phyloP scores from a whole-genome alignment of 202 grass and related monocot genomes.

The Carex sylvatica region DNA sequence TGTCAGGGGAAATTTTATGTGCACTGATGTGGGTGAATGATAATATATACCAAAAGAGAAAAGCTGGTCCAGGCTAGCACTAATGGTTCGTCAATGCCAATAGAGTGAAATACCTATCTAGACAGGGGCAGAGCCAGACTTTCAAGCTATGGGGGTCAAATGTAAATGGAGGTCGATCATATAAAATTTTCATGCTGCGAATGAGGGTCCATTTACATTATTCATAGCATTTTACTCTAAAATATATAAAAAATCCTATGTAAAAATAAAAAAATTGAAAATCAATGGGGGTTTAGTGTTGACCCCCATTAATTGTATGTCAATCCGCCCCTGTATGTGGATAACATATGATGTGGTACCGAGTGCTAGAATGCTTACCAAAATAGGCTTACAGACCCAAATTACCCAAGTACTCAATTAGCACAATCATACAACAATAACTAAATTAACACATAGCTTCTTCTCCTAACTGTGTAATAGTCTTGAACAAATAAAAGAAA shows the following conservation, averaged over 20 bases:
- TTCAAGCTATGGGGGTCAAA: too few species aligned
- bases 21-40: not conserved
- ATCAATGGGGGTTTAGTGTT: too few species aligned
- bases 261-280: too few species aligned
- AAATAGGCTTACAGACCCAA: not conserved
- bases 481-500: not conserved
- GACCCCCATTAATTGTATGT: too few species aligned
- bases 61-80: not conserved
- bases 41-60: not conserved
- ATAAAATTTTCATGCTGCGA: too few species aligned
- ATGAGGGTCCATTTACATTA: too few species aligned
- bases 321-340: too few species aligned
- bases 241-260: too few species aligned
- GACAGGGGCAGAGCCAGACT: too few species aligned
- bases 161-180: too few species aligned
- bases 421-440: not conserved
- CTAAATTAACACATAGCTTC: not conserved
- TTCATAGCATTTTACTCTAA: too few species aligned
- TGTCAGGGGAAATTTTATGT: not conserved
- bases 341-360: not conserved
- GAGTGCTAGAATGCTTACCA: not conserved
- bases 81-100: not conserved
- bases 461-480: not conserved
- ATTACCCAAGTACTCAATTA: not conserved
- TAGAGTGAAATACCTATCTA: not conserved